Percentiles rank a stretch among this genome's conserved stretches.
Conservation (phyloP, 805 yeast species). For the Cephaloascus albidus region DNA sequence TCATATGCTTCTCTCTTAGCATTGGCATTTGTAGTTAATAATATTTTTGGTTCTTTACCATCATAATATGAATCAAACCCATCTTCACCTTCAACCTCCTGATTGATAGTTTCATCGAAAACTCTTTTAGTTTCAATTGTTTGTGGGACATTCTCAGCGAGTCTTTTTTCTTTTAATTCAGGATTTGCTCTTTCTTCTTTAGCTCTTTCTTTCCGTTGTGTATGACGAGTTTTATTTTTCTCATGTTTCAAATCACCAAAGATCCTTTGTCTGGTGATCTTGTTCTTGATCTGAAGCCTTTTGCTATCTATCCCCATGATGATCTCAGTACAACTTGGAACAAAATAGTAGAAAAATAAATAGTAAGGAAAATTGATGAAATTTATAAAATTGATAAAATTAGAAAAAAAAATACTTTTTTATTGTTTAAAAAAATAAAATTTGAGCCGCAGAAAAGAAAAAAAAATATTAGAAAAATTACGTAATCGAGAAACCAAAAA, state of each 20-base stretch:
- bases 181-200: slow-evolving; percentile 82
- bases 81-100: slow-evolving; percentile 53
- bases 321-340: too few species aligned
- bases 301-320: slow-evolving; percentile 9
- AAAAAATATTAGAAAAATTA: too few species aligned
- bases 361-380: not conserved
- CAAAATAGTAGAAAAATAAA: too few species aligned
- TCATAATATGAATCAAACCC: slow-evolving; percentile 55
- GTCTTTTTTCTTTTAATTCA: slow-evolving; percentile 69
- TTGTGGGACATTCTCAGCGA: slow-evolving; percentile 67
- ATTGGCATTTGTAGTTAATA: slow-evolving; percentile 80
- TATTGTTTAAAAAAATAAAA: not conserved
- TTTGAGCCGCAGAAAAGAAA: not conserved
- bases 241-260: slow-evolving; percentile 68
- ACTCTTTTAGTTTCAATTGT: slow-evolving; percentile 82
- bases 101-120: slow-evolving; percentile 72
- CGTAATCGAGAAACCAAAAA: too few species aligned
- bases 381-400: too few species aligned
- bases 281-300: slow-evolving; percentile 54
- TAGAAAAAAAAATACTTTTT: too few species aligned
- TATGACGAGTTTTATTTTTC: slow-evolving; percentile 68
- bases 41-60: slow-evolving; percentile 68
- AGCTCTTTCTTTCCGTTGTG: slow-evolving; percentile 72
- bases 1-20: slow-evolving; percentile 85
- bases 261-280: slow-evolving; percentile 70